Evolutionary conservation across 2,329 filamentous ascomycete genomes (phyloP).

Genomic region (Drechslera avenae): DNA sequence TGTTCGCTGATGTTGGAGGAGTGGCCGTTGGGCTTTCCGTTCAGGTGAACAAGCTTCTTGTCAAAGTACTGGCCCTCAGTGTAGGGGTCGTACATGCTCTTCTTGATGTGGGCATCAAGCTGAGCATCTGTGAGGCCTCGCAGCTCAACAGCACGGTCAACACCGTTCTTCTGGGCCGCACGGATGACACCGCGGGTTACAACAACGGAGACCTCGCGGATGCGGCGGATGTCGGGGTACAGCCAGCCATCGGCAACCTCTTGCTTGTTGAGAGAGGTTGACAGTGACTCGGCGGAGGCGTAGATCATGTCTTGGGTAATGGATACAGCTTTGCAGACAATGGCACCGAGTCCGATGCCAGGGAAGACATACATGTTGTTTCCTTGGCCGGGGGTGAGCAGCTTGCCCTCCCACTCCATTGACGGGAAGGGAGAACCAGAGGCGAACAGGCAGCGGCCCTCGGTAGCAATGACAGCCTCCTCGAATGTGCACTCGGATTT

Average conservation of each 20-base stretch:
- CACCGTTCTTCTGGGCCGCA: constrained; percentile 78
- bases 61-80: constrained; percentile 51
- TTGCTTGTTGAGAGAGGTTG: constrained; percentile 76
- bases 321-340: constrained; percentile 83
- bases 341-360: constrained; percentile 89
- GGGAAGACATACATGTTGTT: constrained; percentile 97
- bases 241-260: constrained; percentile 84
- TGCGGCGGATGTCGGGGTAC: constrained; percentile 89
- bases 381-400: constrained; percentile 63
- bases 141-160: constrained; percentile 62
- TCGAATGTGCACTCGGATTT: constrained; percentile 99
- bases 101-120: constrained; percentile 68
- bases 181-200: constrained; percentile 94
- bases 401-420: constrained; percentile 56
- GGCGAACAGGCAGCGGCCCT: constrained; percentile 90
- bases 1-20: constrained; percentile 33
- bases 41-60: constrained; percentile 47
- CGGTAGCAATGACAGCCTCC: constrained; percentile 87
- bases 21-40: constrained; percentile 31
- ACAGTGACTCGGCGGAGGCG: constrained; percentile 81
- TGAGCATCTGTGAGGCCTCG: constrained; percentile 69
- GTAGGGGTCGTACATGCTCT: constrained; percentile 59
- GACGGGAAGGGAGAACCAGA: constrained; percentile 90
- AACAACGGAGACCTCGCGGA: constrained; percentile 83
- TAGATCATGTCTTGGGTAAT: constrained; percentile 98